These are phyloP conservation scores for Fusarium siculi DNA, from an alignment of 2,329 filamentous ascomycete species.

Conservation along the genomic window DNA sequence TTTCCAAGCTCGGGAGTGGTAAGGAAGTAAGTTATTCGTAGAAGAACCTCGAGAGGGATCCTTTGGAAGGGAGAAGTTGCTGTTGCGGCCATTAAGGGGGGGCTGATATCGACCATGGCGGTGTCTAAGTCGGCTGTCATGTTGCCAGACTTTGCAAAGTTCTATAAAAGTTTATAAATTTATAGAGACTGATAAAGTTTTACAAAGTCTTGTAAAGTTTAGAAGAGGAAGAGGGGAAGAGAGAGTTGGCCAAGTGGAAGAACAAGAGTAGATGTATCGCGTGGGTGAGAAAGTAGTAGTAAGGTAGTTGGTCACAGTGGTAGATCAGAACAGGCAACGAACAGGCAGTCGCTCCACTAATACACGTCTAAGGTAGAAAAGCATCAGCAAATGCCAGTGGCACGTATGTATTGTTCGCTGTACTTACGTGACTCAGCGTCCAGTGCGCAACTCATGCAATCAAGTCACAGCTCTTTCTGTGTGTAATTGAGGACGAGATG, in stretches of 20 bases:
- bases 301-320: background rate
- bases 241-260: background rate
- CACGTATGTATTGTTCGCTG: background rate
- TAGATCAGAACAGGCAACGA: constrained; percentile 25
- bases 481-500: background rate
- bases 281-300: background rate
- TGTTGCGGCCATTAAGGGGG: background rate
- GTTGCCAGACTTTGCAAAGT: background rate
- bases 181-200: background rate
- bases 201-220: background rate
- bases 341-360: constrained; percentile 31
- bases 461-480: background rate
- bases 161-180: background rate
- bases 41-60: constrained; percentile 69
- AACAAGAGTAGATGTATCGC: background rate
- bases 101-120: constrained; percentile 19
- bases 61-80: constrained; percentile 41
- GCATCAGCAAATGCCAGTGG: background rate
- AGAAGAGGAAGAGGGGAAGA: background rate
- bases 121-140: constrained; percentile 30
- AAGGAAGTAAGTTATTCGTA: constrained; percentile 64
- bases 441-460: background rate
- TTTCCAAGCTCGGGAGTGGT: constrained; percentile 64
- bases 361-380: background rate
- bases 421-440: background rate